Conservation (phyloP, 352 stramenopile species). For the Phytophthora ramorum region DNA sequence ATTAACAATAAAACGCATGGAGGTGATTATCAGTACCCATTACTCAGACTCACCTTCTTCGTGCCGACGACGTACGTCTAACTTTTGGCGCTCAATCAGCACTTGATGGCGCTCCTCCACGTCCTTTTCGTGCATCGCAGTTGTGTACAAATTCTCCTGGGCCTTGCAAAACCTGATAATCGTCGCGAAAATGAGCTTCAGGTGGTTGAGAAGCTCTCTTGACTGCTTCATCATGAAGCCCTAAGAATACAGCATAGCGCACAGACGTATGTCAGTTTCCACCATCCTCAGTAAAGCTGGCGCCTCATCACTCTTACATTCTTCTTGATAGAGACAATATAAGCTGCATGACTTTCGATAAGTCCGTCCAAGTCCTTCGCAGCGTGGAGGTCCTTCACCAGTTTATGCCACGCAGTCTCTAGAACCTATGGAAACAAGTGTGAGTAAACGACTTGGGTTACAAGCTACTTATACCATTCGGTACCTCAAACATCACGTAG, state of each 20-base stretch:
- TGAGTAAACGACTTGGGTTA: not conserved
- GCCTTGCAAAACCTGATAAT: conserved; percentile 88
- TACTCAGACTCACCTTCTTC: not conserved
- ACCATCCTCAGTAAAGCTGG: not conserved
- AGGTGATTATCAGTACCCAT: not conserved
- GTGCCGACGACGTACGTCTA: conserved; percentile 38
- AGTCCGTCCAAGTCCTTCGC: conserved; percentile 95
- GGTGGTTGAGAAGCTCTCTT: conserved; percentile 69
- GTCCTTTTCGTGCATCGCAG: conserved; percentile 76
- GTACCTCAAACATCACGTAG: conserved; percentile 98
- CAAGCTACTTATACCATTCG: not conserved
- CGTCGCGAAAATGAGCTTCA: conserved; percentile 84
- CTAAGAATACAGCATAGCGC: conserved; percentile 35
- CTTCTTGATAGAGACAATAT: conserved; percentile 92
- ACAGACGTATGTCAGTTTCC: conserved; percentile 10
- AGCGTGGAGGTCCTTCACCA: conserved; percentile 91
- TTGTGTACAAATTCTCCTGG: conserved; percentile 84
- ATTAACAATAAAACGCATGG: conserved; percentile 1
- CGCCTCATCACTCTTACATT: conserved; percentile 55
- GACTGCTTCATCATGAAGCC: conserved; percentile 87
- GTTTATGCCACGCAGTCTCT: conserved; percentile 94
- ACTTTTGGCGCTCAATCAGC: conserved; percentile 53
- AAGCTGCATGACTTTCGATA: conserved; percentile 96
- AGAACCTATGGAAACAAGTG: conserved; percentile 63
- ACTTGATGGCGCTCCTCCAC: conserved; percentile 60